Conservation (phyloP, 345 rosid species). For the Heritiera fomes region DNA sequence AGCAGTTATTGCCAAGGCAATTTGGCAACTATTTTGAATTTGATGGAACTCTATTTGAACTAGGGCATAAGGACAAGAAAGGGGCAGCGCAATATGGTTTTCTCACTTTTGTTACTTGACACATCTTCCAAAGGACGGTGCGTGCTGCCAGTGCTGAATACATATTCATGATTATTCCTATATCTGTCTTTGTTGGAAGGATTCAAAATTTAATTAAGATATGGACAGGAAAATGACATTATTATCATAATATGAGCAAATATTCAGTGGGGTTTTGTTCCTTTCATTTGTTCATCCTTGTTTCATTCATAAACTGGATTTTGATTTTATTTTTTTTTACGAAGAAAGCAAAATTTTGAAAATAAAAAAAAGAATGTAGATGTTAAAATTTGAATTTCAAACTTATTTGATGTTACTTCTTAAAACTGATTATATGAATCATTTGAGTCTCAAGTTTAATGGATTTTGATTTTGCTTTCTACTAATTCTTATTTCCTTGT, state of each 20-base stretch:
- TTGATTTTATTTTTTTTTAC: background rate
- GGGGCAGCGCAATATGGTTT: background rate
- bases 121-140: background rate
- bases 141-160: constrained; percentile 1
- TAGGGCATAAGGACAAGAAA: background rate
- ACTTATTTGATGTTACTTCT: too few relatives aligned
- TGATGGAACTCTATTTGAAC: background rate
- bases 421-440: too few relatives aligned
- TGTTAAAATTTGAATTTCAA: too few relatives aligned
- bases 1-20: background rate
- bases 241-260: background rate
- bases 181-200: background rate
- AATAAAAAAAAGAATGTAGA: too few relatives aligned
- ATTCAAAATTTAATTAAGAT: background rate
- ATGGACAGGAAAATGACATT: background rate
- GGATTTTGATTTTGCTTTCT: background rate
- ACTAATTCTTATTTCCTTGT: background rate
- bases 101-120: background rate
- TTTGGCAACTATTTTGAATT: background rate
- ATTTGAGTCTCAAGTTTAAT: too few relatives aligned
- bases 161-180: background rate
- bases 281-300: background rate
- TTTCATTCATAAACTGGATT: background rate
- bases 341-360: too few relatives aligned
- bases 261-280: background rate